A percentile compares a stretch with the other conserved stretches of the same genome.
Evolutionary conservation across 768 basidiomycete species (phyloP).

Genomic region (Tephrocybe sp.): DNA sequence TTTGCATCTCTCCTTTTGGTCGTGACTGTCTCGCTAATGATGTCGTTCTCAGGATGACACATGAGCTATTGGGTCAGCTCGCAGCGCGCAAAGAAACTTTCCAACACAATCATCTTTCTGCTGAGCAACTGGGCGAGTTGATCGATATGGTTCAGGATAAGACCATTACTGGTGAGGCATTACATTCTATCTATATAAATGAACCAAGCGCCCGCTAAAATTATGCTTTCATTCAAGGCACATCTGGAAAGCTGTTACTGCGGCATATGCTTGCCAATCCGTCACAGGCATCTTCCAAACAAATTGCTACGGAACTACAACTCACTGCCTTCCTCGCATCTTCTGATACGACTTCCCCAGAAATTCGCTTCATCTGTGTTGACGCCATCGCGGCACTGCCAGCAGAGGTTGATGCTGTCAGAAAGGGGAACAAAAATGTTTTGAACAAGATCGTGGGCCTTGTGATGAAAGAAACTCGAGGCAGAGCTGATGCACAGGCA

Average conservation of each 20-base stretch:
- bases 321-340: conserved; percentile 36
- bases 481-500: conserved; percentile 71
- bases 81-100: conserved; percentile 51
- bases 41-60: conserved; percentile 67
- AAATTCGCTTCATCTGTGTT: conserved; percentile 54
- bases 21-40: not conserved
- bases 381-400: conserved; percentile 67
- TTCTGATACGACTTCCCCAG: conserved; percentile 19
- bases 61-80: conserved; percentile 83
- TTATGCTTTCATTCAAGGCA: conserved; percentile 40
- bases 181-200: not conserved
- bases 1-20: conserved; percentile 10
- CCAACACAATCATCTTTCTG: conserved; percentile 57
- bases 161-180: conserved; percentile 61
- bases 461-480: conserved; percentile 81
- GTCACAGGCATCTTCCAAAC: conserved; percentile 29
- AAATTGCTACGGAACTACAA: conserved; percentile 49
- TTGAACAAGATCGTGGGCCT: conserved; percentile 79
- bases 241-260: conserved; percentile 76
- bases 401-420: conserved; percentile 60
- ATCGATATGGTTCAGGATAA: conserved; percentile 70
- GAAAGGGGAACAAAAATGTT: conserved; percentile 70
- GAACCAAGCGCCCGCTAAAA: conserved; percentile 4
- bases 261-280: conserved; percentile 59
- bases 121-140: conserved; percentile 68